Percentiles rank a stretch among this genome's conserved stretches.
Conservation (phyloP, 805 yeast species). For the Metschnikowia colocasiae region DNA sequence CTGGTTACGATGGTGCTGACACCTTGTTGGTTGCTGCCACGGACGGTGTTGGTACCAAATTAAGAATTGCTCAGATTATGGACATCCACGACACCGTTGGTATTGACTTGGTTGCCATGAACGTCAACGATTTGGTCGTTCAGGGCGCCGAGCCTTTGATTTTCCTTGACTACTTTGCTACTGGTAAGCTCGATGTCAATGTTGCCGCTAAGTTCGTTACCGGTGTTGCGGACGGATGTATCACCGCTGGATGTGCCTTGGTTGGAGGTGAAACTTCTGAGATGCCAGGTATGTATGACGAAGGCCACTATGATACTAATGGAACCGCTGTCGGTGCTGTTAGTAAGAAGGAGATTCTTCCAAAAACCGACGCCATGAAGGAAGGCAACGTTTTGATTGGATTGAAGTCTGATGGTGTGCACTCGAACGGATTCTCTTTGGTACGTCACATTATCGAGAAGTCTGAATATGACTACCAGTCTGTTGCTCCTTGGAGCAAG, state of each 20-base stretch:
- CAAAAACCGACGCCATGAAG: constrained; percentile 62
- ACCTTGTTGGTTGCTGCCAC: constrained; percentile 95
- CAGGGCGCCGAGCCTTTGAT: constrained; percentile 98
- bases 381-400: constrained; percentile 85
- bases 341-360: constrained; percentile 66
- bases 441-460: constrained; percentile 88
- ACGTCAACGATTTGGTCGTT: constrained; percentile 93
- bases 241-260: constrained; percentile 90
- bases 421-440: constrained; percentile 94
- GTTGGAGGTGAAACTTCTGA: constrained; percentile 99
- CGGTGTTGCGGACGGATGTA: constrained; percentile 97
- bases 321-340: constrained; percentile 99
- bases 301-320: constrained; percentile 94
- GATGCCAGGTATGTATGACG: constrained; percentile 98
- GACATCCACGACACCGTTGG: constrained; percentile 96
- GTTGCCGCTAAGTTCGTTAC: constrained; percentile 84
- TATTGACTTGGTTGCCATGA: constrained; percentile 98
- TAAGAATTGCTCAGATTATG: constrained; percentile 88
- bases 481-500: constrained; percentile 80
- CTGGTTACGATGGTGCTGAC: constrained; percentile 78
- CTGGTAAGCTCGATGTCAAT: constrained; percentile 81
- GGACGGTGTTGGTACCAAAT: constrained; percentile 98
- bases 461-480: constrained; percentile 65
- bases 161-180: constrained; percentile 94
- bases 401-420: constrained; percentile 86